Percentiles rank a stretch among this genome's conserved stretches.
Conservation (phyloP, 768 basidiomycete genomes). For the Boletus rex-veris region DNA sequence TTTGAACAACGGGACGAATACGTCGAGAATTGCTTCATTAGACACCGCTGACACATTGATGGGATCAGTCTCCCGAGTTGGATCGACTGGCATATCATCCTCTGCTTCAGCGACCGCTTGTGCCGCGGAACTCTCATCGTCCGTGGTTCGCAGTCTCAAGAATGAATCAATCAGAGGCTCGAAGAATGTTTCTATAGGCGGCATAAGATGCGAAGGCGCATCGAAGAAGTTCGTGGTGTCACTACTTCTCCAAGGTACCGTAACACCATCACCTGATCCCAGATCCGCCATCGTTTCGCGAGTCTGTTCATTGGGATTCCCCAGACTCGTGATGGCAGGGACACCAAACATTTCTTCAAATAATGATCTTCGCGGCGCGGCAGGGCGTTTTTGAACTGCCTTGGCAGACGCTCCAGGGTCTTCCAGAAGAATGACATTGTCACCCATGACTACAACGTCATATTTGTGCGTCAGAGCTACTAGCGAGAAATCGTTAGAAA, state of each 20-base stretch:
- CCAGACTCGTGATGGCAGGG: slow-evolving; percentile 52
- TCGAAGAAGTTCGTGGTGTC: slow-evolving; percentile 53
- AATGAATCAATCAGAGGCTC: slow-evolving; percentile 56
- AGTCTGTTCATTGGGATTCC: slow-evolving; percentile 21
- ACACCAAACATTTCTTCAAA: slow-evolving; percentile 92
- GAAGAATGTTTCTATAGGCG: slow-evolving; percentile 70
- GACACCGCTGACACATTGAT: slow-evolving; percentile 36
- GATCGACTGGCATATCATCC: slow-evolving; percentile 44
- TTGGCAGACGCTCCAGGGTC: slow-evolving; percentile 43
- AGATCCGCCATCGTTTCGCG: slow-evolving; percentile 8
- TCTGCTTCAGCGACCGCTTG: slow-evolving; percentile 35
- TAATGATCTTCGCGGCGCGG: slow-evolving; percentile 50
- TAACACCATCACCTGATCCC: slow-evolving; percentile 13
- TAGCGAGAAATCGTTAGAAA: slow-evolving; percentile 46
- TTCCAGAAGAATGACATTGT: slow-evolving; percentile 41
- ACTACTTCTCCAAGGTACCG: slow-evolving; percentile 38
- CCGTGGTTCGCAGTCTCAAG: slow-evolving; percentile 31
- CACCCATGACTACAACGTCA: slow-evolving; percentile 66
- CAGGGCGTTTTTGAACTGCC: slow-evolving; percentile 31
- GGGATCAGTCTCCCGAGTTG: slow-evolving; percentile 13
- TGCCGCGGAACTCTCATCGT: slow-evolving; percentile 12
- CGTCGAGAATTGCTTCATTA: slow-evolving; percentile 52
- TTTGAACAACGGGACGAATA: slow-evolving; percentile 64
- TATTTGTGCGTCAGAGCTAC: slow-evolving; percentile 69
- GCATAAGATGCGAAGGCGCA: slow-evolving; percentile 71